Evolutionary conservation across 2,329 filamentous ascomycete species (phyloP).

Genomic region (Macrophomina phaseolina): DNA sequence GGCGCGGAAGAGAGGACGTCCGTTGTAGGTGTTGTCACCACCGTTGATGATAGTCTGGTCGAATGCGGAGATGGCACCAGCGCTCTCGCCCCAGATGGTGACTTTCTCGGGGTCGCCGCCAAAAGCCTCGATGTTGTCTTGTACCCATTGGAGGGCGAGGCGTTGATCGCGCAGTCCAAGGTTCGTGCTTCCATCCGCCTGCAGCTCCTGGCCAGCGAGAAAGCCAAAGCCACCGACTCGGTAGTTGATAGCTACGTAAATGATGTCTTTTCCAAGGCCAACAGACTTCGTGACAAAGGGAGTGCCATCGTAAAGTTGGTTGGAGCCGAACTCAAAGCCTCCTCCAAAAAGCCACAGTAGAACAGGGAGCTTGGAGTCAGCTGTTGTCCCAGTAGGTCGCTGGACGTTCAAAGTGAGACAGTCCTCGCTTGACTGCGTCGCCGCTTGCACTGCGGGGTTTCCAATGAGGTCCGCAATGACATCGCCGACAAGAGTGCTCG

Average conservation of each 20-base stretch:
- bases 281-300: constrained; percentile 51
- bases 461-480: constrained; percentile 38
- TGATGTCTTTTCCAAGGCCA: constrained; percentile 64
- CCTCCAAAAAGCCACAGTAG: constrained; percentile 35
- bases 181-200: constrained; percentile 59
- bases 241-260: constrained; percentile 82
- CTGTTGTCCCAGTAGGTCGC: constrained; percentile 47
- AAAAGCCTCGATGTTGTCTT: constrained; percentile 51
- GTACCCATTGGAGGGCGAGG: constrained; percentile 54
- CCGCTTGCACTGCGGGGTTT: constrained; percentile 46
- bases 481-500: neutral
- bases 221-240: constrained; percentile 78
- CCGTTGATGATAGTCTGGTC: constrained; percentile 78
- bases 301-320: constrained; percentile 47
- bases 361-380: constrained; percentile 48
- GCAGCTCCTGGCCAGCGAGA: constrained; percentile 59
- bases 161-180: constrained; percentile 52
- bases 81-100: constrained; percentile 46
- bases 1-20: constrained; percentile 73
- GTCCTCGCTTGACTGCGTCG: constrained; percentile 38
- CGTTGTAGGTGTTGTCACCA: constrained; percentile 76
- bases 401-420: constrained; percentile 52
- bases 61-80: constrained; percentile 69
- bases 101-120: constrained; percentile 47
- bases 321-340: constrained; percentile 33